Base-by-base conservation (phyloP, 1,284 basidiomycete species). In the Fomitopsis schrenkii region DNA sequence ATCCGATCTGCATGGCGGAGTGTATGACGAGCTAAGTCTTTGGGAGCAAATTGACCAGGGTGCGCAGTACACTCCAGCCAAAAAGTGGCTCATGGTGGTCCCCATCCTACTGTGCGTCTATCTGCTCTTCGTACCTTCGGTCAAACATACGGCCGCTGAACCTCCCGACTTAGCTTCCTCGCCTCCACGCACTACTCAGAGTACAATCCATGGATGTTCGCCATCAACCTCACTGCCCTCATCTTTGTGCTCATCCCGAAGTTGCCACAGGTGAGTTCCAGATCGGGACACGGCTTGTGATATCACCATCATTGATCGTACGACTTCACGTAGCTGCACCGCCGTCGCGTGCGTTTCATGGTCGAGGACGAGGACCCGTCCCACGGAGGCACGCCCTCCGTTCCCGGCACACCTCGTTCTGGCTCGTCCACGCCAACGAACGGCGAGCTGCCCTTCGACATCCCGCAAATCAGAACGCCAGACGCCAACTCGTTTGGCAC, bases 1-100 rank as follows among this genome's bases (percentile, higher is more conserved):
- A 71, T 89, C 88, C 71, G 83, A 95, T 74, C 76, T 91, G 38
- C 90, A 93, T 67, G 90, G 90, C 14, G 97, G 97, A 46, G 97
- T 94, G 5, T 99, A 97, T 77, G 97, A 99, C 74, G 94, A 98
- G 68, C 83, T 99, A 55, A 99, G 97, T 0, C 79, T 99, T 30
- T 99, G 97, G 97, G 97, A 99, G 74, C 97, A 99, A 82, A 99
- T 99, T 63, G 97, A 99, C 75, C 91, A 94, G 63, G 97, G 97
- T 44, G 97, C 96, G 0, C 97, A 99, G 71, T 97, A 99, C 76
- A 99, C 97, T 2, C 97, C 97, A 0, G 90, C 97, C 2, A 98
- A 97, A 80, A 99, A 99, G 75, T 99, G 96, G 94, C 80, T 99
- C 45, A 87, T 97, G 60, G 90, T 86, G 61, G 89, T 97, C 9